These are phyloP conservation scores for Rhipidocladum racemiflorum DNA, from an alignment of 176 grass and related monocot species.

Conservation along the genomic window DNA sequence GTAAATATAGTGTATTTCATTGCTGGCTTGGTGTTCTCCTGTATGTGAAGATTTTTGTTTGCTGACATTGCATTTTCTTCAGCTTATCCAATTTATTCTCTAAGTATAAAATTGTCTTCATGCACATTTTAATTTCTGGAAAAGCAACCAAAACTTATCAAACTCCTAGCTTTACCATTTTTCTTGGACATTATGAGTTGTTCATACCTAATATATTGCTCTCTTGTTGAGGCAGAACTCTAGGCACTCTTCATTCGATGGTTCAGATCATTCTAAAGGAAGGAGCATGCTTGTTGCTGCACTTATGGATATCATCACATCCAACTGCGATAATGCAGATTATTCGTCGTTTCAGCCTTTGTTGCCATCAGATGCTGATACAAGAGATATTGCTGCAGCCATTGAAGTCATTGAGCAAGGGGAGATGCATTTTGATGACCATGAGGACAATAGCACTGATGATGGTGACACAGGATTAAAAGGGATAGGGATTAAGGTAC, in stretches of 20 bases:
- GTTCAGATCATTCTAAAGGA: slow-evolving; percentile 65
- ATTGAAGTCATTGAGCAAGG: slow-evolving; percentile 96
- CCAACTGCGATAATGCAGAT: slow-evolving; percentile 77
- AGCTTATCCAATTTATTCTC: background rate
- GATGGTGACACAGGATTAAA: slow-evolving; percentile 69
- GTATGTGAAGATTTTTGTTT: background rate
- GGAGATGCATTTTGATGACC: slow-evolving; percentile 71
- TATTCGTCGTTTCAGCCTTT: slow-evolving; percentile 63
- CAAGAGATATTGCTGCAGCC: slow-evolving; percentile 74
- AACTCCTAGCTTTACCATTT: background rate
- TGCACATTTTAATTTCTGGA: background rate
- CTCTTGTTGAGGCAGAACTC: slow-evolving; percentile 54
- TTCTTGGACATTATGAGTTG: background rate
- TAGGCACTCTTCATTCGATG: slow-evolving; percentile 67
- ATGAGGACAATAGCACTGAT: slow-evolving; percentile 45
- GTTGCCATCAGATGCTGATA: slow-evolving; percentile 68
- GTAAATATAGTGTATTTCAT: background rate
- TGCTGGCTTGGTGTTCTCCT: background rate
- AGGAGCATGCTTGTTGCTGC: slow-evolving; percentile 98
- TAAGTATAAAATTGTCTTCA: background rate
- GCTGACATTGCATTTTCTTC: background rate
- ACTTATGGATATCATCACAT: slow-evolving; percentile 94
- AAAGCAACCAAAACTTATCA: background rate
- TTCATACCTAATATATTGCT: slow-evolving; percentile 18
- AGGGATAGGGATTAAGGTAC: slow-evolving; percentile 88